phyloP scores from a whole-genome alignment of 2,329 filamentous ascomycete species.

The Aureobasidium pullulans region DNA sequence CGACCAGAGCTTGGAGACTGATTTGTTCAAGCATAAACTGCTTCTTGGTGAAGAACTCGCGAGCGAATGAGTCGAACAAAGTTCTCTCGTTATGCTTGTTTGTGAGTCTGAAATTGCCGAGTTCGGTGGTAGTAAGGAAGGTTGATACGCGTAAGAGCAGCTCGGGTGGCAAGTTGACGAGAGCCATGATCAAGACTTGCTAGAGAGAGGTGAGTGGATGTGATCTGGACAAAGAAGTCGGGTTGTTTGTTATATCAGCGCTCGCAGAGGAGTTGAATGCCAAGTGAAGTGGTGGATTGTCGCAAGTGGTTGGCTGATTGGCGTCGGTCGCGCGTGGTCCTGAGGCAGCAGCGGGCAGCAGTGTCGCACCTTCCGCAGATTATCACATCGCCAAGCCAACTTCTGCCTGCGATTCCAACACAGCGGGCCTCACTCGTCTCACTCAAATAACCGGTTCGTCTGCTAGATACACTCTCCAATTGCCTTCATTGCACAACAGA shows the following conservation, averaged over 20 bases:
- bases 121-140: constrained; percentile 48
- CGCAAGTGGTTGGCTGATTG: background rate
- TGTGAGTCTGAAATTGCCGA: constrained; percentile 47
- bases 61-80: constrained; percentile 49
- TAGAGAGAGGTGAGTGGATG: too few species aligned
- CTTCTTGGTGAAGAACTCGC: constrained; percentile 58
- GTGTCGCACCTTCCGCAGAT: constrained; percentile 4
- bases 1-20: constrained; percentile 48
- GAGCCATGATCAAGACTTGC: constrained; percentile 7
- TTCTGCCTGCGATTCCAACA: constrained; percentile 4
- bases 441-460: background rate
- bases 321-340: background rate
- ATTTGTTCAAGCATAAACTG: constrained; percentile 57
- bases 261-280: background rate
- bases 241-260: background rate
- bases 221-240: background rate
- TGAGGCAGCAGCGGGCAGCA: constrained; percentile 13
- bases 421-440: background rate
- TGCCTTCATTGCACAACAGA: background rate
- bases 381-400: background rate
- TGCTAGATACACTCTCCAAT: background rate
- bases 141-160: constrained; percentile 49
- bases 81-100: constrained; percentile 49
- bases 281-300: background rate
- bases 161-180: constrained; percentile 44